These are phyloP conservation scores for Kitagawia praeruptora DNA, from an alignment of 129 eudicot genomes.

Conservation along the genomic window DNA sequence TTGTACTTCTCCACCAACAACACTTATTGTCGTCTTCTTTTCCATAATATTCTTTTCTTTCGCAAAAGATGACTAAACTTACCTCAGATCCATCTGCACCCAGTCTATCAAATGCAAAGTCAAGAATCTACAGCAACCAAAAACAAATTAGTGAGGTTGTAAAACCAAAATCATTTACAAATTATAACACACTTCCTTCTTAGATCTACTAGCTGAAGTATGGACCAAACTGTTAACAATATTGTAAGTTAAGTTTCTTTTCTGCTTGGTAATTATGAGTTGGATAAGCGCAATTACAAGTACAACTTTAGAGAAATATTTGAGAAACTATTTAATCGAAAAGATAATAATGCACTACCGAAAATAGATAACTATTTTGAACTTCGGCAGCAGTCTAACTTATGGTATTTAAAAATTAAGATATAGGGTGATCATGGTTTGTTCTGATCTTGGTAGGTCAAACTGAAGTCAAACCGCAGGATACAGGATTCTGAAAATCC, in stretches of 20 bases:
- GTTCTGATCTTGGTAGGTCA: not conserved
- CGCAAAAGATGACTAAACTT: not conserved
- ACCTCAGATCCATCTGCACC: conserved; percentile 86
- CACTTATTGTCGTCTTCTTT: not conserved
- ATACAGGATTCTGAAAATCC: not conserved
- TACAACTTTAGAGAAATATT: not conserved
- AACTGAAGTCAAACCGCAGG: not conserved
- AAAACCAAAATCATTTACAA: not conserved
- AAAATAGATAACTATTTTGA: not conserved
- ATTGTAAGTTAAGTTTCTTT: not conserved
- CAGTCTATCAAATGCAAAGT: conserved; percentile 92
- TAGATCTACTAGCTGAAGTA: not conserved
- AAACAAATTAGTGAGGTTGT: conserved; percentile 8
- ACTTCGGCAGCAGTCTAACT: not conserved
- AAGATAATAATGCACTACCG: not conserved
- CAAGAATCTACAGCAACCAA: conserved; percentile 64
- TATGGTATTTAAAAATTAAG: not conserved
- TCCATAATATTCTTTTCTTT: not conserved
- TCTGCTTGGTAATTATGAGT: not conserved
- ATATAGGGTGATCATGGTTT: not conserved
- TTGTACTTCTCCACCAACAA: not conserved
- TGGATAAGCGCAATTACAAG: not conserved
- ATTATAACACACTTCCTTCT: not conserved
- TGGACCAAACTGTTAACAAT: not conserved
- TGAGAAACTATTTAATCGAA: not conserved